phyloP scores from a whole-genome alignment of 2,329 filamentous ascomycete genomes.

The Fusarium sp. region DNA sequence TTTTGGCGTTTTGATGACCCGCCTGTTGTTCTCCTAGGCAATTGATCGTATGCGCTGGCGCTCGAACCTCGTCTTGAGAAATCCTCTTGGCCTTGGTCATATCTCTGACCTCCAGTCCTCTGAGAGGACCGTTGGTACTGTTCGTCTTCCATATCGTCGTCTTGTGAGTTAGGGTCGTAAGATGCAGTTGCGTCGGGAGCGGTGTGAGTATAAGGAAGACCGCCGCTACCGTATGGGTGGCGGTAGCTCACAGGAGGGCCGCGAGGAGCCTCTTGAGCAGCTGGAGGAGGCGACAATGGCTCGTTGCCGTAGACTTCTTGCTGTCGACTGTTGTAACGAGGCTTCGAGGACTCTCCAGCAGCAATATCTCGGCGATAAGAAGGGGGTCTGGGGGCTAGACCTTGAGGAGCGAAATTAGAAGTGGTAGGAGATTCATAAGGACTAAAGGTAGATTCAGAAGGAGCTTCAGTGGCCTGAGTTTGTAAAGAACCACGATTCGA shows the following conservation, averaged over 20 bases:
- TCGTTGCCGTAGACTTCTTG: slow-evolving; percentile 57
- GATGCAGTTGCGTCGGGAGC: slow-evolving; percentile 26
- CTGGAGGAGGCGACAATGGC: slow-evolving; percentile 57
- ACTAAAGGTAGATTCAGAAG: slow-evolving; percentile 69
- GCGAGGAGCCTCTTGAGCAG: slow-evolving; percentile 71
- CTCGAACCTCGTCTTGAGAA: slow-evolving; percentile 42
- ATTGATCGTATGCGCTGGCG: slow-evolving; percentile 37
- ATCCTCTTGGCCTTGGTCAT: slow-evolving; percentile 39
- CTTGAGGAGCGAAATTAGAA: slow-evolving; percentile 63
- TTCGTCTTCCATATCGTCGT: slow-evolving; percentile 47
- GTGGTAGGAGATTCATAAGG: slow-evolving; percentile 67
- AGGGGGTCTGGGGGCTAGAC: slow-evolving; percentile 70
- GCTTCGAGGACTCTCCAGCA: slow-evolving; percentile 56
- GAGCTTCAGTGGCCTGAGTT: slow-evolving; percentile 66
- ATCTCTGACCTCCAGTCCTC: slow-evolving; percentile 36
- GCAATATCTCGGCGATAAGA: slow-evolving; percentile 65
- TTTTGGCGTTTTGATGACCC: slow-evolving; percentile 61
- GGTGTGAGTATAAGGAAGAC: slow-evolving; percentile 43
- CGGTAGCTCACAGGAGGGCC: slow-evolving; percentile 70
- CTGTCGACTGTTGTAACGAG: slow-evolving; percentile 53
- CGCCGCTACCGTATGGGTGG: slow-evolving; percentile 56
- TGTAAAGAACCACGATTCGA: slow-evolving; percentile 67
- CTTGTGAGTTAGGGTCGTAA: slow-evolving; percentile 25
- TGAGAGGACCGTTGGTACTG: slow-evolving; percentile 44
- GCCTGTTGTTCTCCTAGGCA: slow-evolving; percentile 56